Evolutionary conservation across 1,284 basidiomycete genomes (phyloP).

Genomic region (Gomphus bonarii): DNA sequence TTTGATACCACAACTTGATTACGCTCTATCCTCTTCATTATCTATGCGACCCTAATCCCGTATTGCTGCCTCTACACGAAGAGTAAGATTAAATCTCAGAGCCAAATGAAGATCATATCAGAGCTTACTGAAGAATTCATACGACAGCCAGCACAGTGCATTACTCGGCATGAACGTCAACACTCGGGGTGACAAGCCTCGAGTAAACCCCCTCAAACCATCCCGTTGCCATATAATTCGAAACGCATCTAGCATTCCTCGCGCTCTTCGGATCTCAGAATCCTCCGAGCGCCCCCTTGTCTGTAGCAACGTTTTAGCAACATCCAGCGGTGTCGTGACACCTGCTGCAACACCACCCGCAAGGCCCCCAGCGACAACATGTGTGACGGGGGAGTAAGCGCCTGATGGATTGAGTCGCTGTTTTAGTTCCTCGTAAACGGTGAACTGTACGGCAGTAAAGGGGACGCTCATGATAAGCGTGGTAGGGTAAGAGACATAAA

Average conservation of each 20-base stretch:
- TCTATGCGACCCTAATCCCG: conserved; percentile 12
- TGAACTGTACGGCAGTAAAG: conserved; percentile 97
- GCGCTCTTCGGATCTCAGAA: conserved; percentile 72
- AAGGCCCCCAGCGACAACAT: conserved; percentile 85
- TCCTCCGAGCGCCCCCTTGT: conserved; percentile 84
- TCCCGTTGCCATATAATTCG: conserved; percentile 82
- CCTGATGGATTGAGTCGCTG: conserved; percentile 77
- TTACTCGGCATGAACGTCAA: conserved; percentile 97
- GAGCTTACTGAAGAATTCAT: conserved; percentile 90
- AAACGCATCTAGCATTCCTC: conserved; percentile 84
- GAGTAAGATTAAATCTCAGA: background rate
- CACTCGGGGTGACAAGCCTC: conserved; percentile 87
- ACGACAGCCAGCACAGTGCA: conserved; percentile 94
- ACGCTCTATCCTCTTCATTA: background rate
- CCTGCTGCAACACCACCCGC: conserved; percentile 93
- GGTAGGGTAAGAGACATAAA: conserved; percentile 98
- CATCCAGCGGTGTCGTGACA: conserved; percentile 94
- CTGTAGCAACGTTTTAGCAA: conserved; percentile 96
- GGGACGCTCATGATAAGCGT: conserved; percentile 96
- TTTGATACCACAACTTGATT: background rate
- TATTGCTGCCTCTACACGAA: conserved; percentile 16
- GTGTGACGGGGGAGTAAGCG: conserved; percentile 84
- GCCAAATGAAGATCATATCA: background rate
- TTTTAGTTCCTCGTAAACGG: conserved; percentile 94
- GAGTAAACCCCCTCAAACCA: conserved; percentile 75